Conservation (phyloP, 1,284 basidiomycete genomes). For the Sutorius eximius region DNA sequence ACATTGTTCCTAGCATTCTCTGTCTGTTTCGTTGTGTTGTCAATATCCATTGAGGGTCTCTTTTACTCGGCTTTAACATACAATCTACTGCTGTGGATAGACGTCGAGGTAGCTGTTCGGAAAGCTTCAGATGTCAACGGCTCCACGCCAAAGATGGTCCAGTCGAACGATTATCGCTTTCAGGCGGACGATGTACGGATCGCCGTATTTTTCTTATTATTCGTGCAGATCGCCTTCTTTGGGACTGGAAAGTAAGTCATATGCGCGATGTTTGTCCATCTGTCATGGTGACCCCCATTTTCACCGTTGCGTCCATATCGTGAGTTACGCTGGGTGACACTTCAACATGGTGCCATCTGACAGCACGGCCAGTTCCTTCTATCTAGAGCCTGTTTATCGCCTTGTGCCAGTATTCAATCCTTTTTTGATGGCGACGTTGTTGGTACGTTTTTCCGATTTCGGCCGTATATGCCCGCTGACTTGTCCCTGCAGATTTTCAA, state of each 20-base stretch:
- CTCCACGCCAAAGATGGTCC: conserved; percentile 3
- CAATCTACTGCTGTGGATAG: conserved; percentile 69
- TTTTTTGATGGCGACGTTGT: conserved; percentile 77
- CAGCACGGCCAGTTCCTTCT: conserved; percentile 64
- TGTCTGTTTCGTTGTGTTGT: conserved; percentile 78
- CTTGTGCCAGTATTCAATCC: conserved; percentile 86
- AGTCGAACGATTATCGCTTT: conserved; percentile 43
- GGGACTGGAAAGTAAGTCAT: conserved; percentile 80
- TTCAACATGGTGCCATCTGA: conserved; percentile 2
- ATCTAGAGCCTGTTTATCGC: conserved; percentile 87
- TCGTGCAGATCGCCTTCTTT: conserved; percentile 87
- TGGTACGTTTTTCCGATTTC: conserved; percentile 44
- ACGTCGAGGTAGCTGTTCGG: conserved; percentile 57
- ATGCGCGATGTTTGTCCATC: neutral
- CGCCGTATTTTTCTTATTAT: conserved; percentile 82
- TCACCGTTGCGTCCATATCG: conserved; percentile 85
- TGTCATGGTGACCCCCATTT: conserved; percentile 7
- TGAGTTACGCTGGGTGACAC: conserved; percentile 38
- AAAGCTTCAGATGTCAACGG: conserved; percentile 1
- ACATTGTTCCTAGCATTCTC: conserved; percentile 72
- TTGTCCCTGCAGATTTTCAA: conserved; percentile 65
- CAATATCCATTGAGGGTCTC: conserved; percentile 80
- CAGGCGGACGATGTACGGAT: conserved; percentile 67
- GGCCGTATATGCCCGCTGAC: conserved; percentile 2
- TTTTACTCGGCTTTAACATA: conserved; percentile 74